phyloP scores from a whole-genome alignment of 2,329 filamentous ascomycete species.

The Truncatella angustata region DNA sequence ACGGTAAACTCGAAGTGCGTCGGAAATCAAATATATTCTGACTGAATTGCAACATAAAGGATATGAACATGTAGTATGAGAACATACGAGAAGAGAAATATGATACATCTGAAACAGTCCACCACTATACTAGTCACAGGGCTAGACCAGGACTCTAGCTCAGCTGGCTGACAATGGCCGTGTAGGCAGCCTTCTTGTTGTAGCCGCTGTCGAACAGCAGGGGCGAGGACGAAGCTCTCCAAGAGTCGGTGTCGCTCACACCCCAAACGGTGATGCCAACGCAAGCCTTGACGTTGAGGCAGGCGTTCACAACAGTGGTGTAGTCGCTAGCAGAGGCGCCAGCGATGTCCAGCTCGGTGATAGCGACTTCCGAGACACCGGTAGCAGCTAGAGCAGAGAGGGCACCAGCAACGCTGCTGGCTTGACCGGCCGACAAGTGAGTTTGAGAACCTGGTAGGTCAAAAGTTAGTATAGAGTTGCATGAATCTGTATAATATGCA shows the following conservation, averaged over 20 bases:
- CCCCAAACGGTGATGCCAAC: conserved; percentile 66
- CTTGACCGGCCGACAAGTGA: conserved; percentile 43
- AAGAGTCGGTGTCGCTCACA: conserved; percentile 49
- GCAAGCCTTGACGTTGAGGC: conserved; percentile 56
- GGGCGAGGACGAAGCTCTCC: conserved; percentile 47
- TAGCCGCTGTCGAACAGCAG: conserved; percentile 54
- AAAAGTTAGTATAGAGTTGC: too few species aligned
- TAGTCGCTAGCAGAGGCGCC: conserved; percentile 56
- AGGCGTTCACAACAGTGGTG: conserved; percentile 54
- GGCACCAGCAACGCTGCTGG: conserved; percentile 38
- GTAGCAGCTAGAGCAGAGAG: conserved; percentile 47
- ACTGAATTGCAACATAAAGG: too few species aligned
- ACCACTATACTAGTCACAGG: too few species aligned
- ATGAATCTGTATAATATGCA: too few species aligned
- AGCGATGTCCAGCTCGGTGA: conserved; percentile 65
- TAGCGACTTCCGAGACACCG: conserved; percentile 48
- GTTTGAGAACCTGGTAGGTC: conserved; percentile 37
- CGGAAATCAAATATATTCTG: too few species aligned
- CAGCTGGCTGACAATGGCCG: too few species aligned
- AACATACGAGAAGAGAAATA: too few species aligned
- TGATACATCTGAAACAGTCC: too few species aligned
- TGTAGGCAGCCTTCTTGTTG: conserved; percentile 51
- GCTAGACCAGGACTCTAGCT: too few species aligned
- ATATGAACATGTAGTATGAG: too few species aligned
- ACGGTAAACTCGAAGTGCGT: too few species aligned